A percentile compares a stretch with the other conserved stretches of the same genome.
Evolutionary conservation across 805 yeast species (phyloP).

Genomic region (Kodamaea hsintzibuensis): DNA sequence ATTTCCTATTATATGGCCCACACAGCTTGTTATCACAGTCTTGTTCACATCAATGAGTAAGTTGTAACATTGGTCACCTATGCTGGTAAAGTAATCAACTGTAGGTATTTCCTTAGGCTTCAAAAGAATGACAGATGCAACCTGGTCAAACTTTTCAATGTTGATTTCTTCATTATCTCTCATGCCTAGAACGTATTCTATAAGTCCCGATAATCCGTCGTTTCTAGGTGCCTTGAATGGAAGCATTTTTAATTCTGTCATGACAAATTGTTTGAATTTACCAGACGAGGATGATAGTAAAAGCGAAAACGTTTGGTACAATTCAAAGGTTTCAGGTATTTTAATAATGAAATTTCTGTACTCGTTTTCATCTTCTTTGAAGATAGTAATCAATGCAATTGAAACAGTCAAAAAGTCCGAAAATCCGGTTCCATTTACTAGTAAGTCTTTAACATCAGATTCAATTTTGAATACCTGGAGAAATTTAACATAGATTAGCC

Average conservation of each 20-base stretch:
- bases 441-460: constrained; percentile 52
- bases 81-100: constrained; percentile 51
- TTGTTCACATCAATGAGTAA: constrained; percentile 59
- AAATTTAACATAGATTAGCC: constrained; percentile 33
- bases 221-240: constrained; percentile 51
- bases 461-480: constrained; percentile 33
- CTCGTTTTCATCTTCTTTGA: constrained; percentile 15
- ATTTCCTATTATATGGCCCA: constrained; percentile 53
- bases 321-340: constrained; percentile 63
- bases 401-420: constrained; percentile 58
- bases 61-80: constrained; percentile 65
- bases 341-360: constrained; percentile 35
- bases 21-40: constrained; percentile 58
- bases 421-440: constrained; percentile 66
- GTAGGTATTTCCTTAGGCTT: constrained; percentile 57
- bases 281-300: constrained; percentile 49
- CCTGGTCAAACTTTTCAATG: constrained; percentile 63
- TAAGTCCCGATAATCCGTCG: constrained; percentile 71
- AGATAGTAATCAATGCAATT: constrained; percentile 41
- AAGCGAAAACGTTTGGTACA: constrained; percentile 61
- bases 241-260: constrained; percentile 51
- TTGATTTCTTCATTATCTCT: constrained; percentile 72
- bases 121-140: constrained; percentile 61
- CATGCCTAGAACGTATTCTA: constrained; percentile 76
- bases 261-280: constrained; percentile 45